Evolutionary conservation across 2,329 filamentous ascomycete genomes (phyloP).

Genomic region (Metarhizium rileyi): DNA sequence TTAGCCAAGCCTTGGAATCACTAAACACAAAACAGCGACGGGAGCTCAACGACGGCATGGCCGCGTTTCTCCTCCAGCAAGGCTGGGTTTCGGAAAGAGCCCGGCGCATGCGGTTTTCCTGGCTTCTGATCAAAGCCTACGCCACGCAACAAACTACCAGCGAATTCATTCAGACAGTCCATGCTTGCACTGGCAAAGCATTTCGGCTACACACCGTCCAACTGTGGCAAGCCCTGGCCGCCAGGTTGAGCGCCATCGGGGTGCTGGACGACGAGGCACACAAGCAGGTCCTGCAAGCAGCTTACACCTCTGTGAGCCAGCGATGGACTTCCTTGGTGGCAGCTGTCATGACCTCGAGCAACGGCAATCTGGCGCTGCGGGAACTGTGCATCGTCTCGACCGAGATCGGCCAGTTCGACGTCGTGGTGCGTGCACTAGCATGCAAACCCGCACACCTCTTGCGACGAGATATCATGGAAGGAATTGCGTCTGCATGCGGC

Average conservation of each 20-base stretch:
- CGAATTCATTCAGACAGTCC: slow-evolving; percentile 9
- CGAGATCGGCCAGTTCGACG: slow-evolving; percentile 9
- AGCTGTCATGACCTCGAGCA: slow-evolving; percentile 4
- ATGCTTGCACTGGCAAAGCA: background rate
- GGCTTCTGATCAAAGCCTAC: slow-evolving; percentile 14
- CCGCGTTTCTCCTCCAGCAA: slow-evolving; percentile 7
- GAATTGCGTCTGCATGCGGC: slow-evolving; percentile 11
- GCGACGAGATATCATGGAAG: slow-evolving; percentile 7
- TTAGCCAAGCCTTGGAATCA: slow-evolving; percentile 9
- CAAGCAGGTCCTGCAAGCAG: slow-evolving; percentile 5
- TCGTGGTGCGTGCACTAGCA: slow-evolving; percentile 6
- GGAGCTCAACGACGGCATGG: slow-evolving; percentile 8
- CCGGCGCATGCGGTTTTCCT: slow-evolving; percentile 11
- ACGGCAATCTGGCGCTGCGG: slow-evolving; percentile 1
- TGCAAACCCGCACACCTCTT: slow-evolving; percentile 4
- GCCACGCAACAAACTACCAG: slow-evolving; percentile 7
- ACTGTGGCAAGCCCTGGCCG: slow-evolving; percentile 14
- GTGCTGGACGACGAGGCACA: slow-evolving; percentile 2
- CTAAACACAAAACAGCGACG: slow-evolving; percentile 7
- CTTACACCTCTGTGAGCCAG: slow-evolving; percentile 8
- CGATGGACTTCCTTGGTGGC: slow-evolving; percentile 12
- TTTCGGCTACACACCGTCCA: slow-evolving; percentile 9
- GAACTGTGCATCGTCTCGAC: slow-evolving; percentile 10
- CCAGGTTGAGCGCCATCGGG: slow-evolving; percentile 7
- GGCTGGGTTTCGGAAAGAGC: slow-evolving; percentile 4